Evolutionary conservation across 176 grass and related monocot species (phyloP), one percentile per base, ranked within the genome.

Genomic region (bread wheat (Triticum aestivum)): DNA sequence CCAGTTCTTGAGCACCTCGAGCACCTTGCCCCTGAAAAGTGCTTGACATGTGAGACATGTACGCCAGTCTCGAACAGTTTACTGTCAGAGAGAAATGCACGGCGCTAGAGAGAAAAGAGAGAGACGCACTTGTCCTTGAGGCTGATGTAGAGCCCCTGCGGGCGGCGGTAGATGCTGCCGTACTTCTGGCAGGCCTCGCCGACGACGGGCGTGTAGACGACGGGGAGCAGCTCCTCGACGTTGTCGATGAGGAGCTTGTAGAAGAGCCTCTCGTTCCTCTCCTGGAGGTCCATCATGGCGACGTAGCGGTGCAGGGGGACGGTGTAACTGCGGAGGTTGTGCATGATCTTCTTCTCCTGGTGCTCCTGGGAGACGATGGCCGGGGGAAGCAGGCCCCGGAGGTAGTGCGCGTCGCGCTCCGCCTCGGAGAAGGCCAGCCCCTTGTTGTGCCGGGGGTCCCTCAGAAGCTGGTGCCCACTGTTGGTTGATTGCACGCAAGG

Each of bases 131-230:
- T 98, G 89, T 98, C 94, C 88, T 91, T 96, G 86, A 98, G 88
- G 73, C 94, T 96, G 82, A 98, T 96, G 88, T 98, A 98, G 6
- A 98, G 81, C 3, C 97, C 96, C 85, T 96, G 97, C 0, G 97
- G 97, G 0, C 86, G 59, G 3, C 90, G 11, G 76, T 94, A 98
- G 80, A 98, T 98, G 91, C 87, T 91, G 0, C 97, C 97, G 86
- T 98, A 98, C 82, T 98, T 98, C 89, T 98, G 97, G 92, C 97
- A 98, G 1, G 97, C 97, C 90, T 98, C 94, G 10, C 97, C 97
- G 26, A 98, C 97, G 39, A 83, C 86, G 41, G 97, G 97, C 23
- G 97, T 99, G 90, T 99, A 99, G 5, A 99, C 97, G 42, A 96
- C 90, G 6, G 97, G 97, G 49, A 99, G 87, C 23, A 99, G 88